These are phyloP conservation scores for Arthrinium puccinioides DNA, from an alignment of 2,329 filamentous ascomycete genomes.

Conservation along the genomic window DNA sequence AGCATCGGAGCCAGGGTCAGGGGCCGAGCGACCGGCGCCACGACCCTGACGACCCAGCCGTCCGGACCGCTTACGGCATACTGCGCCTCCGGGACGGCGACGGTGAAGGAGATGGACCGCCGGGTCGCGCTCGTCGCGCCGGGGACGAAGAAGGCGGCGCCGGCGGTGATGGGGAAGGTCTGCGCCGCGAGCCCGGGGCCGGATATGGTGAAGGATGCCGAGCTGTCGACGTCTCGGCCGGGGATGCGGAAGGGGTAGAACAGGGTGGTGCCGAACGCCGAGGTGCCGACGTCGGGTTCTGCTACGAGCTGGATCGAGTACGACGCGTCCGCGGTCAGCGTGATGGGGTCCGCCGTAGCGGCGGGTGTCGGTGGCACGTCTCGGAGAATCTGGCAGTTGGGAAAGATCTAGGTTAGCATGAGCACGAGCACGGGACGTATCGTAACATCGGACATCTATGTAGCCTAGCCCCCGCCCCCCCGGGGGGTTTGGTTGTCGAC, in stretches of 20 bases:
- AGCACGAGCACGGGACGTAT: no score
- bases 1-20: constrained; percentile 16
- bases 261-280: constrained; percentile 13
- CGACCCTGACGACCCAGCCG: constrained; percentile 7
- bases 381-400: constrained; percentile 14
- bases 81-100: constrained; percentile 7
- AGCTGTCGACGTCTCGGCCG: constrained; percentile 4
- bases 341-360: constrained; percentile 3
- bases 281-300: constrained; percentile 10
- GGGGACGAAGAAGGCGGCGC: constrained; percentile 11
- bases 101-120: constrained; percentile 7
- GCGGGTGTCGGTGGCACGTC: no score
- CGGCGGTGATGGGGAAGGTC: constrained; percentile 10
- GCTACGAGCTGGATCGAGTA: no score
- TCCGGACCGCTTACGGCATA: constrained; percentile 3
- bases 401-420: no score
- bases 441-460: no score
- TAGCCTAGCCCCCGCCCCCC: no score
- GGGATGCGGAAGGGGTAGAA: constrained; percentile 14
- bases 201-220: constrained; percentile 10
- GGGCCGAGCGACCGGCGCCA: constrained; percentile 12
- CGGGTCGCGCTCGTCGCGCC: constrained; percentile 10
- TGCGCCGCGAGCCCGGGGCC: constrained; percentile 4
- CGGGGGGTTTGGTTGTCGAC: no score
- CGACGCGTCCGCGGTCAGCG: constrained; percentile 9